These are phyloP conservation scores for Kazachstania bromeliacearum DNA, from an alignment of 805 yeast species.

Conservation along the genomic window DNA sequence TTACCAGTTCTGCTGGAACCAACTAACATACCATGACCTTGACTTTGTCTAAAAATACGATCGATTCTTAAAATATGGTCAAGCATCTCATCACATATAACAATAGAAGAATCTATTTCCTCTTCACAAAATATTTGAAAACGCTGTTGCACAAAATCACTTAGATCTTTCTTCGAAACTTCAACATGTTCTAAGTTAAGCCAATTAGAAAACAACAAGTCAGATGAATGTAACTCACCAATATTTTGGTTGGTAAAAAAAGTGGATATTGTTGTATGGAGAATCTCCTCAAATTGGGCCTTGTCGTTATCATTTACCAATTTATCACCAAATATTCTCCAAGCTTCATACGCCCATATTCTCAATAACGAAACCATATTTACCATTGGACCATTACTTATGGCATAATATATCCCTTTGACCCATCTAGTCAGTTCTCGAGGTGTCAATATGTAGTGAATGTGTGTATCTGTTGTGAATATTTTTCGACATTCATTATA, in stretches of 20 bases:
- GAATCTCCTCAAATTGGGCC: conserved; percentile 38
- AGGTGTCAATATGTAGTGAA: conserved; percentile 75
- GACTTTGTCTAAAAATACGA: conserved; percentile 71
- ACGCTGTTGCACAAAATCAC: conserved; percentile 51
- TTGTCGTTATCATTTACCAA: conserved; percentile 41
- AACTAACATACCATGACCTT: conserved; percentile 80
- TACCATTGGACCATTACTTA: conserved; percentile 31
- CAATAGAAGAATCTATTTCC: conserved; percentile 49
- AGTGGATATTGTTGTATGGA: conserved; percentile 26
- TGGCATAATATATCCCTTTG: conserved; percentile 56
- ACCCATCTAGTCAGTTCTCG: conserved; percentile 87
- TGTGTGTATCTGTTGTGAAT: conserved; percentile 33
- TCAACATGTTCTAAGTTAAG: conserved; percentile 51
- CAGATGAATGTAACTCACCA: conserved; percentile 32
- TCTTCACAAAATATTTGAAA: conserved; percentile 70
- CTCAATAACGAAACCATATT: conserved; percentile 41
- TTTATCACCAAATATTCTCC: conserved; percentile 70
- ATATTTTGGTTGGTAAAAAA: conserved; percentile 42
- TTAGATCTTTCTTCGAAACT: conserved; percentile 40
- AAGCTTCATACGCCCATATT: conserved; percentile 74
- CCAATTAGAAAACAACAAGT: conserved; percentile 70
- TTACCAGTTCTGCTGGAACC: conserved; percentile 83
- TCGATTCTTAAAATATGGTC: conserved; percentile 74
- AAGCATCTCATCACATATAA: conserved; percentile 59
- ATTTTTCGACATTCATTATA: conserved; percentile 37